Conservation (phyloP, 306 rosid genomes). For the Vachellia collinsii region DNA sequence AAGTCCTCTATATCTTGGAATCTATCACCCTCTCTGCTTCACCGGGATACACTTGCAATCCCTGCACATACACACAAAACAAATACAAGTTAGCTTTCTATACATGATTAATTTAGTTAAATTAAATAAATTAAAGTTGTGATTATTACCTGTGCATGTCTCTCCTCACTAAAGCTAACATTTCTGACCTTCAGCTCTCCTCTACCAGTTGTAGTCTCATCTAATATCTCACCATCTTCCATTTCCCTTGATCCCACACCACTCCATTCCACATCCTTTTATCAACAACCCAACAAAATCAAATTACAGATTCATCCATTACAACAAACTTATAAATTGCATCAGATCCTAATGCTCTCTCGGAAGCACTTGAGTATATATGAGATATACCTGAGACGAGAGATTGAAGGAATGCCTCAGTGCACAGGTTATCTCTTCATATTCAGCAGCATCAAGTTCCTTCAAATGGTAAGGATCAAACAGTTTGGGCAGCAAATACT, state of each 20-base stretch:
- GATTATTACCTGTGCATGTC: slow-evolving; percentile 3
- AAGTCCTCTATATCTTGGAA: not conserved
- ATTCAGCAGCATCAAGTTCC: slow-evolving; percentile 70
- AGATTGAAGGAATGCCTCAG: slow-evolving; percentile 41
- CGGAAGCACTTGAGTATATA: not conserved
- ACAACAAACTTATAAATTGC: not conserved
- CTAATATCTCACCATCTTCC: slow-evolving; percentile 75
- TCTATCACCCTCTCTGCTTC: not conserved
- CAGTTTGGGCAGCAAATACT: slow-evolving; percentile 57
- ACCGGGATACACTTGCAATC: not conserved
- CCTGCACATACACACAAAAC: not conserved
- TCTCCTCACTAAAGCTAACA: slow-evolving; percentile 67
- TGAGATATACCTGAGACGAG: slow-evolving; percentile 49
- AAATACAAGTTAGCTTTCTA: not conserved
- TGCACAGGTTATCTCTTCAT: slow-evolving; percentile 56
- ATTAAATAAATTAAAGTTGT: not conserved
- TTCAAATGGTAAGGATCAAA: slow-evolving; percentile 45
- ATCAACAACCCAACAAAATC: not conserved
- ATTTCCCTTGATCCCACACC: slow-evolving; percentile 43
- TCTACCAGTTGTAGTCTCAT: slow-evolving; percentile 74
- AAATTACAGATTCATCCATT: not conserved
- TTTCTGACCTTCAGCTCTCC: slow-evolving; percentile 81
- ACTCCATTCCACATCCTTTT: slow-evolving; percentile 53
- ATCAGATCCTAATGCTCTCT: not conserved
- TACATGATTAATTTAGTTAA: not conserved